These are phyloP conservation scores for Xylaria scruposa DNA, from an alignment of 495 filamentous ascomycete species.

Conservation along the genomic window DNA sequence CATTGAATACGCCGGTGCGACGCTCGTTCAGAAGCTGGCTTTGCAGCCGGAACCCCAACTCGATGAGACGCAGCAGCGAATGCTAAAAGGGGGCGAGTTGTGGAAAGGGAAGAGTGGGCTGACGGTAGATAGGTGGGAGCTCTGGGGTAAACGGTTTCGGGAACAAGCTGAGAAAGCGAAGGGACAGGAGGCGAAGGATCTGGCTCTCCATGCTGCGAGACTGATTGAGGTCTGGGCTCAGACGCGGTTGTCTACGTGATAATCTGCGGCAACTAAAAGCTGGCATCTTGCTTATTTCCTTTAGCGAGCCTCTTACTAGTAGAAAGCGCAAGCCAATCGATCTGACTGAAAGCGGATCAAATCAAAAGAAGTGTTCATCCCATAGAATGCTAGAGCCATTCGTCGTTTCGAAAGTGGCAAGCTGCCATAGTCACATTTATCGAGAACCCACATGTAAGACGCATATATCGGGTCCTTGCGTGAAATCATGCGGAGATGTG, in stretches of 20 bases:
- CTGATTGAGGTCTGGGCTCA: slow-evolving; percentile 38
- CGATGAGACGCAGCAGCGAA: slow-evolving; percentile 22
- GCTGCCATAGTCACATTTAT: neutral
- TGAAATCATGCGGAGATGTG: neutral
- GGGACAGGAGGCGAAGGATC: slow-evolving; percentile 26
- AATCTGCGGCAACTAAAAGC: neutral
- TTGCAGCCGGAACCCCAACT: slow-evolving; percentile 30
- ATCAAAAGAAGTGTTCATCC: neutral
- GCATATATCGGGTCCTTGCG: neutral
- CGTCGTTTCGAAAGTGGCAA: neutral
- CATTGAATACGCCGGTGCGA: slow-evolving; percentile 36
- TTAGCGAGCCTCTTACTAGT: neutral
- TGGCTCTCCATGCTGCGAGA: slow-evolving; percentile 35
- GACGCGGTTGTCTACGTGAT: slow-evolving; percentile 14
- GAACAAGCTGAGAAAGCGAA: slow-evolving; percentile 31
- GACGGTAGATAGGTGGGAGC: slow-evolving; percentile 32
- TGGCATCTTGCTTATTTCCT: neutral
- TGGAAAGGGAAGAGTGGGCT: slow-evolving; percentile 32
- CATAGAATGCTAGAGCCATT: neutral
- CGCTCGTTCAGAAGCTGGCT: slow-evolving; percentile 30
- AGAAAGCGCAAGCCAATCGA: neutral
- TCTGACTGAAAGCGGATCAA: neutral
- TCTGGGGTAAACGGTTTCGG: slow-evolving; percentile 34
- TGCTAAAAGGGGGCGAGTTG: slow-evolving; percentile 29
- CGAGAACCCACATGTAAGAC: neutral